phyloP scores from a whole-genome alignment of 78 protist species.

The slime mould (Dictyostelium discoideum) region DNA sequence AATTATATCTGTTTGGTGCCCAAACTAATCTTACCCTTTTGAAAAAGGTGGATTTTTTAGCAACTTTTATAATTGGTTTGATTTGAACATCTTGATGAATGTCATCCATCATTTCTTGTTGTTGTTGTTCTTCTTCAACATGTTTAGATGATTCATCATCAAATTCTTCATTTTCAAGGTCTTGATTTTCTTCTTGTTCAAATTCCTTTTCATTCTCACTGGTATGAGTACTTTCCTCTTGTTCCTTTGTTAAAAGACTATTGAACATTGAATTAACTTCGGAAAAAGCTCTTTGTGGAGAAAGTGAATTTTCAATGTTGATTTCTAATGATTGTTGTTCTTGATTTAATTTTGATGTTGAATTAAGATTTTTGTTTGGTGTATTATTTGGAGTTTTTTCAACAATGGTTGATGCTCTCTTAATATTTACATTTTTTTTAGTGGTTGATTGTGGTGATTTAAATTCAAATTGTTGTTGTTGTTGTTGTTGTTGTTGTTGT shows the following conservation, averaged over 20 bases:
- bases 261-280: slow-evolving; percentile 3
- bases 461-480: background rate
- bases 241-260: background rate
- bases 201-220: background rate
- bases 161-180: background rate
- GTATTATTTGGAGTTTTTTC: slow-evolving; percentile 6
- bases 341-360: background rate
- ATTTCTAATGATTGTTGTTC: background rate
- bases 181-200: background rate
- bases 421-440: background rate
- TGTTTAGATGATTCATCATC: background rate
- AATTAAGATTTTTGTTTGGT: background rate
- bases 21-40: background rate
- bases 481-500: background rate
- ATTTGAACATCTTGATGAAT: background rate
- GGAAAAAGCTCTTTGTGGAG: background rate
- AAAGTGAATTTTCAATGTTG: background rate
- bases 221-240: background rate
- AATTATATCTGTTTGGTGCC: background rate
- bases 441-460: background rate
- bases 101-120: background rate
- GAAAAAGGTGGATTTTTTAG: background rate
- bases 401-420: background rate
- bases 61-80: background rate
- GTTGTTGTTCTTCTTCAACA: background rate